Evolutionary conservation across 192 early-diverging fungal species (phyloP).

Genomic region (Umbelopsis vinacea): DNA sequence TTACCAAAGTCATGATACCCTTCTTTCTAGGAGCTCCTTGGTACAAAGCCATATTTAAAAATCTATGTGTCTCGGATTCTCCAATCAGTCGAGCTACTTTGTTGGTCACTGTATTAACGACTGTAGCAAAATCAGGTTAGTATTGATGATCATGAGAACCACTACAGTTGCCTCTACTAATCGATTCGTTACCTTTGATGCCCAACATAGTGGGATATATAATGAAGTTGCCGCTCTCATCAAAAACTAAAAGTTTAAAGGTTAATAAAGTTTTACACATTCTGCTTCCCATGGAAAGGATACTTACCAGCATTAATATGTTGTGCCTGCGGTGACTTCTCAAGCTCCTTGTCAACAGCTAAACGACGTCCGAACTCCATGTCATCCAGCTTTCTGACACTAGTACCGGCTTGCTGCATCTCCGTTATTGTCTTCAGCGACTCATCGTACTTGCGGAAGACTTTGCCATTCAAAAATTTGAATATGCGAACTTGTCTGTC

Average conservation of each 20-base stretch:
- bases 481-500: conserved; percentile 90
- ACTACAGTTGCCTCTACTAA: neutral
- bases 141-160: neutral
- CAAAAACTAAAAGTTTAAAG: conserved; percentile 71
- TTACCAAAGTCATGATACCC: conserved; percentile 69
- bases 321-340: conserved; percentile 69
- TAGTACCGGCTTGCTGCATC: conserved; percentile 86
- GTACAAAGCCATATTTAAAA: conserved; percentile 85
- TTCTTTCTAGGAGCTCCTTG: conserved; percentile 91
- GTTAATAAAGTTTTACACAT: neutral
- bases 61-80: conserved; percentile 90
- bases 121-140: conserved; percentile 22
- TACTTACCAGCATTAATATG: conserved; percentile 69
- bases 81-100: conserved; percentile 85
- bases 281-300: conserved; percentile 2
- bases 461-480: conserved; percentile 80
- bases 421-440: conserved; percentile 78
- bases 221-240: conserved; percentile 86
- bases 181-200: conserved; percentile 69
- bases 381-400: conserved; percentile 82
- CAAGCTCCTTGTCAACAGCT: conserved; percentile 86
- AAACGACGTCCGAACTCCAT: conserved; percentile 98
- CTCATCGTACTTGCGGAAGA: conserved; percentile 92
- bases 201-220: conserved; percentile 94
- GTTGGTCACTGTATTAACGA: conserved; percentile 86